Percentiles rank a stretch among this genome's conserved stretches.
Conservation (phyloP, 106 monocot species). For the Apostasia ramifera region DNA sequence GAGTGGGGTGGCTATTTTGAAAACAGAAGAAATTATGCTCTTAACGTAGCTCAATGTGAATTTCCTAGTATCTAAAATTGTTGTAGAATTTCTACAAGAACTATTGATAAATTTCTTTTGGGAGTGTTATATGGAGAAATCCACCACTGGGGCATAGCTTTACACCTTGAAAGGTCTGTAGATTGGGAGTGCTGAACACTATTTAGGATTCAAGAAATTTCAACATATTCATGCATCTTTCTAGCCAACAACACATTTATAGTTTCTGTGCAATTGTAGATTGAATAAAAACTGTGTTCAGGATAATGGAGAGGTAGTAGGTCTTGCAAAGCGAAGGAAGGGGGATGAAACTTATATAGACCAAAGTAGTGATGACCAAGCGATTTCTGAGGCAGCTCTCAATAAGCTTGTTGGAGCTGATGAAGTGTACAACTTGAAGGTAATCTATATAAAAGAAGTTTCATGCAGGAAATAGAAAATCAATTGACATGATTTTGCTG, state of each 20-base stretch:
- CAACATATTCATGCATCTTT: too few relatives aligned
- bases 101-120: too few relatives aligned
- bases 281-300: constrained; percentile 32
- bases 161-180: too few relatives aligned
- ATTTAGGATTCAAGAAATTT: background rate
- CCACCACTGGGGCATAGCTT: too few relatives aligned
- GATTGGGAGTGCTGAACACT: background rate
- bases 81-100: too few relatives aligned
- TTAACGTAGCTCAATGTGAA: too few relatives aligned
- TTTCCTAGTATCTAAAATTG: too few relatives aligned
- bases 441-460: constrained; percentile 7
- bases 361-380: constrained; percentile 68
- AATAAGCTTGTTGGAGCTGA: constrained; percentile 83
- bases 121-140: too few relatives aligned
- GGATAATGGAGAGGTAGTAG: constrained; percentile 20
- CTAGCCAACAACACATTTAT: background rate
- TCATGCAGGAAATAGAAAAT: background rate
- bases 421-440: constrained; percentile 57
- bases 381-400: constrained; percentile 60
- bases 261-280: constrained; percentile 9
- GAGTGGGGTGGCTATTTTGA: too few relatives aligned
- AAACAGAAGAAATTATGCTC: too few relatives aligned
- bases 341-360: constrained; percentile 38
- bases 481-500: background rate
- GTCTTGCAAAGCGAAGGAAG: constrained; percentile 41